A percentile compares a stretch with the other conserved stretches of the same genome.
phyloP scores from a whole-genome alignment of 768 basidiomycete species.

The Xerocomellus dryophilus region DNA sequence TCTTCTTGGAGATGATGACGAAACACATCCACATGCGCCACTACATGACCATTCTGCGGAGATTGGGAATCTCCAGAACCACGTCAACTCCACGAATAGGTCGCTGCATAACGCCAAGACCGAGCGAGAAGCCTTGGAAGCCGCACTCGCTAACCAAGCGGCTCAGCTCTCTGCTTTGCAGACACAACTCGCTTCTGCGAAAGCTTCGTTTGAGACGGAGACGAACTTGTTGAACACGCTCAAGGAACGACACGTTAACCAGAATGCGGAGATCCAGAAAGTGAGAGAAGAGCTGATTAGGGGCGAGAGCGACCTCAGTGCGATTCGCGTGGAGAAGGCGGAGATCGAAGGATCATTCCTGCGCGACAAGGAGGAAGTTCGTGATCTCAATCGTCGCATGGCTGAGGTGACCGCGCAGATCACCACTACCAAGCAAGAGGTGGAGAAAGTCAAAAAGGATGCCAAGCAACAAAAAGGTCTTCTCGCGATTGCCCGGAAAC shows the following conservation, averaged over 20 bases:
- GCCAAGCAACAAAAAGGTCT: constrained; percentile 95
- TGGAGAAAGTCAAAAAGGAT: constrained; percentile 90
- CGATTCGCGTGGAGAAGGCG: constrained; percentile 81
- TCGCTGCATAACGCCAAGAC: constrained; percentile 63
- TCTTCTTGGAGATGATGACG: constrained; percentile 71
- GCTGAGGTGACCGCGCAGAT: constrained; percentile 73
- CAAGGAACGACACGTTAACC: constrained; percentile 63
- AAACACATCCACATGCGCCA: constrained; percentile 44
- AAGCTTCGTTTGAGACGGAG: constrained; percentile 85
- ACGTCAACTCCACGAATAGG: constrained; percentile 74
- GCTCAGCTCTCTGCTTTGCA: constrained; percentile 77
- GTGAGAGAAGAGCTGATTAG: constrained; percentile 76
- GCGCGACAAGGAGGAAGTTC: constrained; percentile 91
- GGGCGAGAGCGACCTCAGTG: constrained; percentile 90
- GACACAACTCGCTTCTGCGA: constrained; percentile 77
- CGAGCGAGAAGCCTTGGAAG: constrained; percentile 67
- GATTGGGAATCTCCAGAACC: constrained; percentile 85
- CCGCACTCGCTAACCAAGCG: constrained; percentile 61
- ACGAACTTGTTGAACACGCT: constrained; percentile 62
- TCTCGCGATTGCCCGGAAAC: constrained; percentile 92
- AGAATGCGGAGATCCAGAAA: constrained; percentile 70
- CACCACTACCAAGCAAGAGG: constrained; percentile 61
- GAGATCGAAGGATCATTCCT: constrained; percentile 86
- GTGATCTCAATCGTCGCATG: constrained; percentile 83
- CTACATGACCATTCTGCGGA: constrained; percentile 76